Conservation (phyloP, 2,329 filamentous ascomycete species). For the Pseudomassariella vexata region DNA sequence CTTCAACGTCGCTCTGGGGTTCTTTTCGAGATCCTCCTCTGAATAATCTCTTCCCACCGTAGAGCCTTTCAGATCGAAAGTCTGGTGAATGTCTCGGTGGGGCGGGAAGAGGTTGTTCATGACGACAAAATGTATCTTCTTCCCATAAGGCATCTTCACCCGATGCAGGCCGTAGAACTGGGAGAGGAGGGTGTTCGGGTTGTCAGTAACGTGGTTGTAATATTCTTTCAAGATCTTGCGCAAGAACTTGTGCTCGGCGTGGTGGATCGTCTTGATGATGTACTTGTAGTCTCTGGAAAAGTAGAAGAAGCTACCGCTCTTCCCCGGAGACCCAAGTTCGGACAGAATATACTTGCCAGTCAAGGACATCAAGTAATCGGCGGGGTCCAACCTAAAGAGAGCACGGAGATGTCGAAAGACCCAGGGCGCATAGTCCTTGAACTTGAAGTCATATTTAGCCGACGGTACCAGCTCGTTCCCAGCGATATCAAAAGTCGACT, state of each 20-base stretch:
- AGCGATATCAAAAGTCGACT: conserved; percentile 98
- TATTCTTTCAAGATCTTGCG: conserved; percentile 84
- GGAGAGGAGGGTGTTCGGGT: conserved; percentile 93
- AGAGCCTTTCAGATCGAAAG: conserved; percentile 94
- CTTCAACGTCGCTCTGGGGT: conserved; percentile 89
- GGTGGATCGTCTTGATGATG: conserved; percentile 99
- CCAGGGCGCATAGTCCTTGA: conserved; percentile 99
- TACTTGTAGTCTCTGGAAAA: conserved; percentile 99
- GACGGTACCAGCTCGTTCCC: conserved; percentile 96
- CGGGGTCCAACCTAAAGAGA: conserved; percentile 87
- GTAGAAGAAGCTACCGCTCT: conserved; percentile 99
- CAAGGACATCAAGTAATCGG: conserved; percentile 95
- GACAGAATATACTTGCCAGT: conserved; percentile 98
- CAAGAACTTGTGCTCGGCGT: conserved; percentile 84
- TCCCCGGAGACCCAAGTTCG: conserved; percentile 92
- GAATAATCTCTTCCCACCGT: conserved; percentile 88
- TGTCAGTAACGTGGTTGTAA: conserved; percentile 84
- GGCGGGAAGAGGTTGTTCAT: conserved; percentile 99
- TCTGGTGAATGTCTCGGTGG: conserved; percentile 94
- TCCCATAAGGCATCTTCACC: conserved; percentile 96
- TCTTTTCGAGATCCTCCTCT: conserved; percentile 81
- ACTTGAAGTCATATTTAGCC: conserved; percentile 99
- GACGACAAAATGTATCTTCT: conserved; percentile 98
- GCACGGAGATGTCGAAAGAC: conserved; percentile 89
- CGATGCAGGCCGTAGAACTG: conserved; percentile 97